Base-by-base conservation (phyloP, 2,329 filamentous ascomycete species). In the Teratosphaeria gauchensis region DNA sequence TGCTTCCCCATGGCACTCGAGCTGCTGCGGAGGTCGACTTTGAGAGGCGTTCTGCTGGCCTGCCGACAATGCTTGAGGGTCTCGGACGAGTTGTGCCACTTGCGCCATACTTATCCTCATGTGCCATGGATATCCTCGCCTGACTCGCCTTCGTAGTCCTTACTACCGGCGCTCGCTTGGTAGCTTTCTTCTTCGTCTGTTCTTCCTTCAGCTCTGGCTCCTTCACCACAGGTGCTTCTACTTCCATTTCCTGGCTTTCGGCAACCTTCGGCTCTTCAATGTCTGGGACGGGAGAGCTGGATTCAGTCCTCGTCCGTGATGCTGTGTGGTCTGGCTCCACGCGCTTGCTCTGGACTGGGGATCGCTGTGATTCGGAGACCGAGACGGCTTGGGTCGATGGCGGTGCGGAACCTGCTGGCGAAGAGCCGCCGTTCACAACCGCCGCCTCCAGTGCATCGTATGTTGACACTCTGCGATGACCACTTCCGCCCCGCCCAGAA, bases 121-220 rank as follows among this genome's bases (percentile, higher is more conserved):
- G 69, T 3, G 68, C 66, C 51, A 69, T 56, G 11, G 68, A 69
- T 54, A 72, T 62, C 14, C 69, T 61, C 9, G 69, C 69, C 54
- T 67, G 64, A 35, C 65, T 68, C 24, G 67, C 66, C 61, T 71
- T 71, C 51, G 70, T 71, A 19, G 65, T 63, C 24, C 69, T 58
- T 16, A 69, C 65, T 35, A 66, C 56, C 33, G 69, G 67, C 14
- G 62, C 65, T 19, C 63, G 56, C 58, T 70, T 68, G 54, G 63
- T 59, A 4, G 58, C 60, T 56, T 61, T 66, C 16, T 58, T 51
- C 56, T 62, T 61, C 52, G 52, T 19, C 6, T 24, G 42, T 21
- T 48, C 42, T 9, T 48, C 42, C 42, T 21, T 48, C 16, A 48
- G 5, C 19, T 21, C 42, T n/a, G 42, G n/a, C 42, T 48, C 42